Base-by-base conservation (phyloP, 2,329 filamentous ascomycete species). In the Aspergillus unguis region DNA sequence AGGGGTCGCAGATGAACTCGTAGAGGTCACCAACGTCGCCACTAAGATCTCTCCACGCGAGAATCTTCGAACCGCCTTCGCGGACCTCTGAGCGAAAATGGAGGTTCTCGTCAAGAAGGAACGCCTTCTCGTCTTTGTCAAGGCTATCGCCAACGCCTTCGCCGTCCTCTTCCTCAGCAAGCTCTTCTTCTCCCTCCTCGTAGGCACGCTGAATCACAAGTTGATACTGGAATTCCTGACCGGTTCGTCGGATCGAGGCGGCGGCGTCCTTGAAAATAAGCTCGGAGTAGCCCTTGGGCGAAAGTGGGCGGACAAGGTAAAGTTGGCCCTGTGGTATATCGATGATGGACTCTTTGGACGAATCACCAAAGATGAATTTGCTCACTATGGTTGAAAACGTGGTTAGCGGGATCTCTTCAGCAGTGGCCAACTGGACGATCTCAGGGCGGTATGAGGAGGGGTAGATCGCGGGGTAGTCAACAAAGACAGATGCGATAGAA, bases 181-280 rank as follows among this genome's bases (percentile, higher is more conserved):
- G 81, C 65, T 97, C 92, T 58, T 92, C 92, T 68, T 99, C 94
- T 51, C 94, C 94, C 74, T 99, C 94, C 68, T 99, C 94, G 78
- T 95, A 99, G 54, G 92, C 92, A 55, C 94, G 85, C 71, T 99
- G 94, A 38, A 97, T 84, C 37, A 97, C 92, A 9, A 99, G 88
- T 71, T 99, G 94, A 71, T 97, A 99, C 66, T 99, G 92, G 66
- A 89, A 96, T 49, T 97, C 91, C 70, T 96, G 92, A 23, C 89
- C 92, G 11, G 94, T 97, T 58, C 90, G 85, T 59, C 95, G 87
- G 66, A 99, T 95, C 58, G 87, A 90, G 48, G 92, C 90, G 43
- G 90, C 88, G 36, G 91, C 88, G 84, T 99, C 94, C 73, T 94
- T 96, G 81, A 96, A 99, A 74, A 99, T 95, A 69, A 97, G 90